Conservation (phyloP, 768 basidiomycete genomes). For the Mycena vulgaris region DNA sequence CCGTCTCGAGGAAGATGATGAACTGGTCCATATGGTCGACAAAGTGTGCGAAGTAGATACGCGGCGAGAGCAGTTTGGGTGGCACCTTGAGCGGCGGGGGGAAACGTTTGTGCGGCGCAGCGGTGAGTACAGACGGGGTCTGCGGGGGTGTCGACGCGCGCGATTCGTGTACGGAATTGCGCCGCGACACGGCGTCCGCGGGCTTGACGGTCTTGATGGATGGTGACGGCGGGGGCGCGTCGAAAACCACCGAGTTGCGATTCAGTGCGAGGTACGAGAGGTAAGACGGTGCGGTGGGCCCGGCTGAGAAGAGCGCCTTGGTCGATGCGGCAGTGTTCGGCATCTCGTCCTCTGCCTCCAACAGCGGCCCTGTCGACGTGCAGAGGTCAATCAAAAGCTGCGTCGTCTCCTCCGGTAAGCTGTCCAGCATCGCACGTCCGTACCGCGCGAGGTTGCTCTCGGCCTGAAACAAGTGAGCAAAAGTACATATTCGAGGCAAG, state of each 20-base stretch:
- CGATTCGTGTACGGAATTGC: conserved; percentile 56
- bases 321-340: conserved; percentile 43
- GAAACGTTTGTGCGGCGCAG: conserved; percentile 34
- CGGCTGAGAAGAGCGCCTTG: conserved; percentile 47
- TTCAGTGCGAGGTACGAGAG: conserved; percentile 86
- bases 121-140: conserved; percentile 50
- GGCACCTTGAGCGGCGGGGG: conserved; percentile 49
- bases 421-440: conserved; percentile 87
- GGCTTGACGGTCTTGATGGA: conserved; percentile 63
- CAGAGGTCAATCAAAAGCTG: conserved; percentile 94
- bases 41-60: conserved; percentile 94
- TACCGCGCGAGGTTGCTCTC: conserved; percentile 91
- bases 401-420: conserved; percentile 91
- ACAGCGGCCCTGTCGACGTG: conserved; percentile 72
- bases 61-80: conserved; percentile 80
- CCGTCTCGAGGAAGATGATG: conserved; percentile 89
- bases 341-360: conserved; percentile 57
- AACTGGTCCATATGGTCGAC: conserved; percentile 91
- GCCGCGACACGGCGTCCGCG: conserved; percentile 53
- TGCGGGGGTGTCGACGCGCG: conserved; percentile 50
- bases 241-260: conserved; percentile 63
- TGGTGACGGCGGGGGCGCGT: conserved; percentile 57
- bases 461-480: conserved; percentile 62
- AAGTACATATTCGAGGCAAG: background rate
- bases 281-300: conserved; percentile 70